Base-by-base conservation (phyloP, 768 basidiomycete genomes). In the Leccinum subgranulosum region DNA sequence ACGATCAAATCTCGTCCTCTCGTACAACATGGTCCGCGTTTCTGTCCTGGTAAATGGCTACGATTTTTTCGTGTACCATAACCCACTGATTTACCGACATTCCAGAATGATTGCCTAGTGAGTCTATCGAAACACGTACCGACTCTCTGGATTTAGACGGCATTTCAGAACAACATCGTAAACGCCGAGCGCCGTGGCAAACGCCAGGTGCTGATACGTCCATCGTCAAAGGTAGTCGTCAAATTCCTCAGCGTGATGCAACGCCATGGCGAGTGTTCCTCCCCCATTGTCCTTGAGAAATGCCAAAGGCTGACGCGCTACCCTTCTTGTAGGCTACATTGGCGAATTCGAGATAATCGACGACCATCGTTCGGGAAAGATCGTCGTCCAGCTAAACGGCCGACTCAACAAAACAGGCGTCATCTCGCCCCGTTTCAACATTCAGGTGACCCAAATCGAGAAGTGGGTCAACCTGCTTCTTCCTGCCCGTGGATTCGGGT, bases 111-210 rank as follows among this genome's bases (percentile, higher is more conserved):
- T 83, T 90, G 78, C 70, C 73, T 79, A 56, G 79, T 77, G 65
- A 70, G 75, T 70, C 56, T 21, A 25, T 27, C 4, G 25, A 36
- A 23, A 23, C 34, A 31, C 51, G 23, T n/a, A 27, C 28, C 21
- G 6, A 25, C 3, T 51, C 29, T 12, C 19, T 49, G 45, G 27
- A 25, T 45, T 60, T 56, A 58, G 51, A 57, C 33, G 48, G 29
- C 15, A 25, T 61, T 36, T 1, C 73, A 89, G 85, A 98, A 96
- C 86, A 96, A 92, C 85, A 97, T 98, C 66, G 93, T 97, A 87
- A 99, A 99, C 66, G 97, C 97, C 71, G 97, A 98, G 82, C 93
- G 94, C 74, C 92, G 94, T 72, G 97, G 97, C 71, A 99, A 99
- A 83, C 93, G 97, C 70, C 97, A 99, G 23, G 97, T 99, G 61